A percentile compares a stretch with the other conserved stretches of the same genome.
Conservation (phyloP, 2,329 filamentous ascomycete genomes). For the Diaporthe citri region DNA sequence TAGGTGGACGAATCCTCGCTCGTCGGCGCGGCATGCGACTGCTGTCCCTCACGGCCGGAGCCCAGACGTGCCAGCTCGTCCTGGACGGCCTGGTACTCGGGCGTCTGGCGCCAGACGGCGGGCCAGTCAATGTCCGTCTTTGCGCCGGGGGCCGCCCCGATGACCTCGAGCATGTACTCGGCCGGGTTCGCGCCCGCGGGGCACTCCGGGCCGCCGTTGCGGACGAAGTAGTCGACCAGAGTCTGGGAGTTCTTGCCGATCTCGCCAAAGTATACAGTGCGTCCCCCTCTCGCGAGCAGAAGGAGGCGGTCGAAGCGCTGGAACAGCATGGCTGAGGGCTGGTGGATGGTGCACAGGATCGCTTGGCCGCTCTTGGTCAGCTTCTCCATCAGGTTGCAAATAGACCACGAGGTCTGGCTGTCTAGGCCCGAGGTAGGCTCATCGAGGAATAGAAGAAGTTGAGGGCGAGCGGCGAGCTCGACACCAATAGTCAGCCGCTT, state of each 20-base stretch:
- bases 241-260: conserved; percentile 77
- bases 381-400: conserved; percentile 86
- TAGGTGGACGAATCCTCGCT: too few species aligned
- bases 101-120: conserved; percentile 70
- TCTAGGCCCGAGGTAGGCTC: conserved; percentile 93
- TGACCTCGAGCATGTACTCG: conserved; percentile 80
- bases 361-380: conserved; percentile 87
- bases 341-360: conserved; percentile 94
- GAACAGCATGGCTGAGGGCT: conserved; percentile 91
- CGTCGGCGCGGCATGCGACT: too few species aligned
- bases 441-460: conserved; percentile 87
- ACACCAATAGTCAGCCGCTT: conserved; percentile 73
- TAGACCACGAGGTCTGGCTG: conserved; percentile 91
- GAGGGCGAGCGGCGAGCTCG: conserved; percentile 93
- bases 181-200: conserved; percentile 80
- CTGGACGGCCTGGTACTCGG: conserved; percentile 68
- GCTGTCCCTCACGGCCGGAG: background rate
- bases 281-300: conserved; percentile 79
- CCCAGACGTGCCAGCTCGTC: conserved; percentile 67
- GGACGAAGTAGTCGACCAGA: conserved; percentile 81
- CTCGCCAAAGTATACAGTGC: conserved; percentile 82
- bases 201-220: conserved; percentile 75
- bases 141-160: conserved; percentile 74
- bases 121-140: conserved; percentile 74
- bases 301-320: conserved; percentile 85